Base-by-base conservation (phyloP, 805 yeast genomes). In the Blastobotrys peoriensis region DNA sequence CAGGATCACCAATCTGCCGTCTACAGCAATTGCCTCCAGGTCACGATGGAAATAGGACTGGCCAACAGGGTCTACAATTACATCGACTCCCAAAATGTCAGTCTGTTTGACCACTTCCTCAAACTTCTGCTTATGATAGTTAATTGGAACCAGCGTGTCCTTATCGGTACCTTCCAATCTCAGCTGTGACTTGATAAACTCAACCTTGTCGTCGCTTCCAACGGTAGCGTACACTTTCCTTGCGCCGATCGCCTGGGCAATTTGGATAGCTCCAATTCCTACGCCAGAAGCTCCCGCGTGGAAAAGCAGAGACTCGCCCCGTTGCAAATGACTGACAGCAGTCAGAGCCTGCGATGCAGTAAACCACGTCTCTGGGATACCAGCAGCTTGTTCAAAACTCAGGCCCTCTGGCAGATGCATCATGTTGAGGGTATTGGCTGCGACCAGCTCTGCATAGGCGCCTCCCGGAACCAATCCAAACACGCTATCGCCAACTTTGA, bases 391-490 rank as follows among this genome's bases (percentile, higher is more conserved):
- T 1, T 46, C 47, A 40, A 53, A 44, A 6, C 54, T 35, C 36
- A 66, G 17, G 3, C 47, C 49, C 1, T 36, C 39, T 4, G 67
- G 67, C 10, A 54, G 41, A 5, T 47, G 49, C 16, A 54, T 39
- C 33, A 66, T 45, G 8, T 58, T 54, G 19, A 43, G 41, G 3
- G 53, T 34, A 17, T 58, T 50, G 36, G 65, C 61, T 2, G 51
- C 57, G 13, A 65, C 59, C 36, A 53, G 59, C 50, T 65, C 64
- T 5, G 69, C 67, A 43, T 63, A 64, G 3, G 70, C 64, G 4
- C 71, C 71, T 8, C 69, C 68, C 3, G 50, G 46, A 1, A 53
- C 60, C 17, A 64, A 52, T 1, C 71, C 71, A 45, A 61, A 60
- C 17, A 67, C 71, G 9, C 49, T 44, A 33, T 66, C 68, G 5